Base-by-base conservation (phyloP, 441 rosid genomes). In the Erodium texanum region DNA sequence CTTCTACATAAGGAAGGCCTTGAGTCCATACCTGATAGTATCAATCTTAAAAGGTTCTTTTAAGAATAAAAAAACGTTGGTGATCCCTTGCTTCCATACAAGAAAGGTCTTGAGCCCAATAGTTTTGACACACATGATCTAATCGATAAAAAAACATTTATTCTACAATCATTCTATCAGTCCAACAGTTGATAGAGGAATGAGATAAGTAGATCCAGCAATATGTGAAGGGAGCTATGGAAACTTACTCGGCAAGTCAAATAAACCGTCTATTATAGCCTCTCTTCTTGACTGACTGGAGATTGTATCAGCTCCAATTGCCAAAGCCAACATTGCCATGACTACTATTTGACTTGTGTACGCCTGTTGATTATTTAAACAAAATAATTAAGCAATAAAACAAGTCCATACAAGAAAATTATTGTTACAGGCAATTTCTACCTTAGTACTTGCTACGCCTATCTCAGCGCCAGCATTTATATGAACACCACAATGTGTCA, bases 361-460 rank as follows among this genome's bases (percentile, higher is more conserved):
- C 64, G 97, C 99, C 99, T 93, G 77, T 67, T 36, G 59, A 73
- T 54, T 67, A 38, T 10, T 66, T 54, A 66, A 67, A 70, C 16
- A 62, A 74, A 12, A 9, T 1, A 14, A 10, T 50, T 43, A 19
- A 19, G 15, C 62, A 19, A 56, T 19, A 56, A 19, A 56, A 56
- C 62, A 19, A 19, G 62, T 56, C 9, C 2, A 18, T 18, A 19
- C 3, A 19, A 56, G 62, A 18, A 19, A 56, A 18, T 1, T 5
- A 18, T 12, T 58, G 59, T 65, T 6, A 14, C 23, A 16, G 18
- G 27, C 50, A 58, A 70, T 7, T 23, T 56, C 64, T 73, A 89
- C 96, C 90, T 94, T 92, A 24, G 99, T 92, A 74, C 97, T 94
- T 68, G 99, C 97, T 14, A 92, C 97, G 41, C 99, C 97, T 66